Base-by-base conservation (phyloP, 2,329 filamentous ascomycete genomes). In the Magnaporthiopsis incrustans region DNA sequence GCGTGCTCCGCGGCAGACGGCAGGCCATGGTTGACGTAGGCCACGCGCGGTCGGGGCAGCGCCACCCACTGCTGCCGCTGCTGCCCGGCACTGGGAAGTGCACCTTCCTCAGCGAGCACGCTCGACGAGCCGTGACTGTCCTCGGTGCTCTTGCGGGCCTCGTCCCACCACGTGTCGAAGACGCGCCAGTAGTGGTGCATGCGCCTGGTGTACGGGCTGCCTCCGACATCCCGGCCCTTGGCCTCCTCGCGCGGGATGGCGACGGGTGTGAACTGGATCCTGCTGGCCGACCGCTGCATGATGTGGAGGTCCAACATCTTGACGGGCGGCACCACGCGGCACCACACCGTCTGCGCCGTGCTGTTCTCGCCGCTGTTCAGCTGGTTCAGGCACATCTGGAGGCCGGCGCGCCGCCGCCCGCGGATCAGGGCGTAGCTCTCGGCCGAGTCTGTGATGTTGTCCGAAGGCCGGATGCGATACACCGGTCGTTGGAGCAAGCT, bases 351-450 rank as follows among this genome's bases (percentile, higher is more conserved):
- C 64, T 74, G 73, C 56, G 75, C 70, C 8, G 69, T 67, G 57
- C 68, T 69, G 64, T 79, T 79, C 70, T 79, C 78, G 5, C 64
- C 53, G 64, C 69, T 76, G 35, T 72, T 70, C 60, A 80, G 75
- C 15, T 72, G 66, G 57, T 75, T 74, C 38, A 82, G 72, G 25
- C 73, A 74, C 35, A 76, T 74, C 67, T 82, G 79, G 27, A 82
- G 70, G 25, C 75, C 80, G 10, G 79, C 81, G 59, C 81, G 77
- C 57, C 76, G 74, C 63, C 73, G 74, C 1, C 79, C 81, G 14
- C 78, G 77, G 62, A 77, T 74, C 3, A 62, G 63, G 2, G 76
- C 73, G 67, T 75, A 78, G 25, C 67, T 63, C 3, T 32, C 22
- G 12, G 63, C 57, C 35, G 14, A 53, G n/a, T 57, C 61, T 2